Base-by-base conservation (phyloP, 768 basidiomycete genomes). In the Plicaturopsis crispa region DNA sequence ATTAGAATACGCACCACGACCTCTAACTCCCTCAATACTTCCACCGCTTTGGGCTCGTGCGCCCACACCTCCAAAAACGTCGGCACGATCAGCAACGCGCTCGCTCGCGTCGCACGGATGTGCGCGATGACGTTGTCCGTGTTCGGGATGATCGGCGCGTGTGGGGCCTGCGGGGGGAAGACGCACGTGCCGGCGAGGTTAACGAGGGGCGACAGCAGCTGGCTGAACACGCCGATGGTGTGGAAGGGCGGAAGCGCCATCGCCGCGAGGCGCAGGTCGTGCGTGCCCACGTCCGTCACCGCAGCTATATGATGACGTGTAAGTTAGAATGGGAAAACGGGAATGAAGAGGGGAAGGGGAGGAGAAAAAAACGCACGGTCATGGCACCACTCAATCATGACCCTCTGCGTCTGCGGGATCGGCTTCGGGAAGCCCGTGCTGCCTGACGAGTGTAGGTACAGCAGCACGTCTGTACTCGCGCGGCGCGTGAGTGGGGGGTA, bases 191-290 rank as follows among this genome's bases (percentile, higher is more conserved):
- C 45, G 1, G 42, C 28, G 5, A 58, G 36, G 18, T 20, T 38
- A 18, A 49, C 55, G n/a, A 68, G 21, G 2, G 64, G 53, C 17
- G 44, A 22, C 4, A 63, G 40, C 0, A 70, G 35, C 22, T 66
- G 63, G 1, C 49, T 35, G 6, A 38, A 37, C 7, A 60, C 24
- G 1, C 68, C 66, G 3, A 61, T 41, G 0, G 51, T 52, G 41
- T 71, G 66, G 49, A 71, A 70, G 5, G 65, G 30, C 5, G 69
- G 68, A 12, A 69, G 46, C 10, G 49, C 46, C 52, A 62, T 58
- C 6, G 43, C 48, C 20, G 50, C 52, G 26, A 60, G 33, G 17
- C 46, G 53, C 31, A 54, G 31, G 12, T 43, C 43, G n/a, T n/a
- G n/a, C n/a, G n/a, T n/a, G n/a, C n/a, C n/a, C n/a, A n/a, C n/a